Evolutionary conservation across 2,329 filamentous ascomycete genomes (phyloP), one percentile per base, ranked within the genome.

Genomic region (Xylariaceae sp.): DNA sequence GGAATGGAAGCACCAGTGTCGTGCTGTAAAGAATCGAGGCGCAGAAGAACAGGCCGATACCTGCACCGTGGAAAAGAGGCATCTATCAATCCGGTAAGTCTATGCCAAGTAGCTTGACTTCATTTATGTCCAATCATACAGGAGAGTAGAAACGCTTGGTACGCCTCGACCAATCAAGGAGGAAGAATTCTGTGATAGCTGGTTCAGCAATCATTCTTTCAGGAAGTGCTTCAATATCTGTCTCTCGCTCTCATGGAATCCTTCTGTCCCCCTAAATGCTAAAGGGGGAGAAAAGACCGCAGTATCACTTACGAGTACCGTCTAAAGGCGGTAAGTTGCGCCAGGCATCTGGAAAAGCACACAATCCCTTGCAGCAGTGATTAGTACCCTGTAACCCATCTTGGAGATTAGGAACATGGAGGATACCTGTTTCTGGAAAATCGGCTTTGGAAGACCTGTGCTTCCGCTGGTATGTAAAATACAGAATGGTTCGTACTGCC

Each of bases 401-500:
- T n/a, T n/a, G n/a, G n/a, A n/a, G n/a, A n/a, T n/a, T 7, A 32
- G 12, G 20, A 7, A 21, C 21, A 11, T 6, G 33, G 5, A 22
- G 14, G 39, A 36, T 34, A 40, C 45, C 17, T 36, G 38, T 37
- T 23, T 44, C n/a, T 32, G 52, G 10, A 69, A 47, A 17, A 75
- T 60, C 2, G 72, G 70, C 50, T 72, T 74, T 0, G 72, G 72
- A 5, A 72, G 57, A 0, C 71, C 71, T 0, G 71, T 73, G 37
- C 65, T 71, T 1, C 72, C 72, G 41, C 68, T 72, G 1, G 71
- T 74, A 54, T 74, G 72, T 16, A 74, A 45, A 2, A 73, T 59
- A 6, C 65, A 37, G 5, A 68, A 47, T 0, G 71, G 70, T 12
- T 74, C 68, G 55, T 63, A 67, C 45, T 64, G 55, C 2, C 63